Evolutionary conservation across 495 filamentous ascomycete species (phyloP), one percentile per base, ranked within the genome.

Genomic region (Trichoderma gamsii): DNA sequence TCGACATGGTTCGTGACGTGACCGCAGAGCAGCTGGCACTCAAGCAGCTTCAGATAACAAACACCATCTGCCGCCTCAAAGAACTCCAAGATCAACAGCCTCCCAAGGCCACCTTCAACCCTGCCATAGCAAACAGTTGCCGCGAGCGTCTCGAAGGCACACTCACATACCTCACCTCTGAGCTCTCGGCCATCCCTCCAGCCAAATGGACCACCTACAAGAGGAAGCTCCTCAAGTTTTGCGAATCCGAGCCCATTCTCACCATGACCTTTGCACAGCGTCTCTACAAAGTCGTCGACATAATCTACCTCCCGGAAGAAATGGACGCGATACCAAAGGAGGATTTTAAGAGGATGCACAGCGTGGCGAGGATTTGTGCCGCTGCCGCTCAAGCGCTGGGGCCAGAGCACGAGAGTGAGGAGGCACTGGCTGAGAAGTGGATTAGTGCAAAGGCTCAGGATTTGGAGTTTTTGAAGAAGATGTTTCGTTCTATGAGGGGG

Each of bases 271-370:
- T 44, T 7, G 1, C 63, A 2, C 7, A 65, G 41, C 63, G 63
- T 6, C 63, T 65, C 8, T 41, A 65, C 32, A 44, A 65, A 35
- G 21, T 65, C 63, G 41, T 21, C 8, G 41, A 41, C 11, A 41
- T 65, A 1, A 13, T 65, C 63, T 65, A 65, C 7, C 15, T 65
- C 16, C 35, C 35, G 32, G 63, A 65, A 27, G 63, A 65, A 27
- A 6, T 41, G 29, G 35, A 65, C 4, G 63, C 63, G 18, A 41
- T 65, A 4, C 32, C 35, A 16, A 65, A 44, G 8, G 63, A 23
- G 35, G 63, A 65, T 0, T 65, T 41, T 21, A 16, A 65, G 35
- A 65, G 63, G 15, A 25, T 44, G 41, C 18, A 21, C 18, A 43
- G 21, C 13, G 63, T 44, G 29, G 63, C 23, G 63, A 41, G 63